Base-by-base conservation (phyloP, 2,329 filamentous ascomycete genomes). In the Fusarium verticillioides region DNA sequence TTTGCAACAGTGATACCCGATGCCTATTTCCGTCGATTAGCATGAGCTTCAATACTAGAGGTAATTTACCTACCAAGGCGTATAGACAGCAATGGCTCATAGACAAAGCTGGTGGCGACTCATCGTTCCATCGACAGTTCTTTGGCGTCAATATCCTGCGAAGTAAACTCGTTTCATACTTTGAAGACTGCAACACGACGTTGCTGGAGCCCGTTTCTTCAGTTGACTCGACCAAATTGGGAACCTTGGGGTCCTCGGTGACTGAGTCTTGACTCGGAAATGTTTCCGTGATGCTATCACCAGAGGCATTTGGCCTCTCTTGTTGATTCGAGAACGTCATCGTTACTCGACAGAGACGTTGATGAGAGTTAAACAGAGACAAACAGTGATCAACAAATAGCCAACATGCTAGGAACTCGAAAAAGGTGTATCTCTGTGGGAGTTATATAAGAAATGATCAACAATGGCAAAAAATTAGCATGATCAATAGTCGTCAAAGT, bases 1-100 rank as follows among this genome's bases (percentile, higher is more conserved):
- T 95, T 95, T 23, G 93, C 93, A 11, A 95, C 93, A 2, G 92
- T 94, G 73, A 94, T 90, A 8, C 90, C 87, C 1, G 84, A 83
- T 6, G 87, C 82, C 87, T 89, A 6, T 10, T 8, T 36, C 15
- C 39, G 15, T 65, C 6, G 49, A 18, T 30, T n/a, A n/a, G 9
- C 16, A 37, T 4, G 6, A 26, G 19, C 12, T 21, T 12, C 6
- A 6, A 4, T 15, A 21, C 10, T 19, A 9, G 28, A 34, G 11
- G 9, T n/a, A 8, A 18, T n/a, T 4, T 21, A 75, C 82, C 72
- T 74, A 87, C 92, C 76, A 92, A 87, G 2, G 87, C 91, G 70
- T 94, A 94, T 2, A 95, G 82, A 6, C 94, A 79, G 76, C 95
- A 95, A 78, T 94, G 84, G 6, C 85, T 83, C 75, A 94, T 83